Evolutionary conservation across 2,329 filamentous ascomycete genomes (phyloP), one percentile per base, ranked within the genome.

Genomic region (Pyrenochaeta sp.): DNA sequence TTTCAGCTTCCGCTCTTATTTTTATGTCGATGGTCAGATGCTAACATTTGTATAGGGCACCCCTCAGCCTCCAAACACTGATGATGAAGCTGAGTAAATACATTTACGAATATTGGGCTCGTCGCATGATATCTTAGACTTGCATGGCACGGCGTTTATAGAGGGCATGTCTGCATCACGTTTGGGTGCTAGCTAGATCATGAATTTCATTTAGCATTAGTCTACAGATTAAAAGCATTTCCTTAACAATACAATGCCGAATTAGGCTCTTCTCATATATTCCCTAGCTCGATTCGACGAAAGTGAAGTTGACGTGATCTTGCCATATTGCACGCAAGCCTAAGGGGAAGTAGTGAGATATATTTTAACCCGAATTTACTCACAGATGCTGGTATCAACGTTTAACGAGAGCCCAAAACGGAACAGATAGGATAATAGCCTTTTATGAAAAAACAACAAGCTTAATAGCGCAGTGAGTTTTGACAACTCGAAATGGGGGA

Each of bases 11-110:
- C 4, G 23, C n/a, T n/a, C n/a, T n/a, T n/a, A n/a, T n/a, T 31
- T 15, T 29, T 2, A 21, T 27, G 5, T 21, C 7, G 4, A 30
- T 27, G 4, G 20, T 21, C 23, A 10, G 20, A 48, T 53, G 36
- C 67, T 75, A 66, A 74, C 52, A n/a, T 18, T 11, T 35, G 33
- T 9, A 50, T 43, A 75, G 74, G 75, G 74, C 30, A 78, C 75
- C 30, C 75, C 75, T 23, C 69, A 75, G 48, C 74, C 74, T 42
- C 66, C 68, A 29, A 74, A 78, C 56, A 75, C 75, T 2, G 75
- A 78, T 51, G 75, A 78, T 50, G 75, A 78, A 54, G 75, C 73
- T 50, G 65, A 74, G 39, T 70, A 69, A 43, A 67, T 46, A 48
- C 46, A 27, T 49, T 50, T 30, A 46, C 41, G 45, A 43, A 43